Evolutionary conservation across 257 asterid genomes (phyloP), one percentile per base, ranked within the genome.

Genomic region (Nicotiana attenuata): DNA sequence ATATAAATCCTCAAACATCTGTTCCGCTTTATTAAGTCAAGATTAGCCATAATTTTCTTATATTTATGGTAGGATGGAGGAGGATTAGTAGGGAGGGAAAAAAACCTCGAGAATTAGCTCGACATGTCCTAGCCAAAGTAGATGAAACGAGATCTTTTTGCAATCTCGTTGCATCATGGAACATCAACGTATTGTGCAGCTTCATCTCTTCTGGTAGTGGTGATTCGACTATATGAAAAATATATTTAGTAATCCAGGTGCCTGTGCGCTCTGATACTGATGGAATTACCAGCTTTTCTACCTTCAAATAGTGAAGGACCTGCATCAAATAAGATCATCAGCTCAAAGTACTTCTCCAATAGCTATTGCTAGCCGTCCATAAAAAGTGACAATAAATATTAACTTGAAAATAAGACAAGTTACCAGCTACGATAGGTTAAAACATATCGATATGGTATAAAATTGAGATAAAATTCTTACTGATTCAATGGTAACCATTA

Each of bases 221-320:
- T 16, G 41, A 56, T 22, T 82, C 80, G 3, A 86, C 45, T 5
- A 5, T 68, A 59, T 65, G 20, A 68, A 91, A 88, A 50, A 88
- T 85, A 50, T 88, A 87, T 41, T 84, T 84, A 22, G 69, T 85
- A 29, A 82, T 82, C 93, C 92, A 90, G 53, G 53, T 69, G 15
- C 41, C 76, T 52, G 76, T 80, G 47, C 85, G 81, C 79, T 87
- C 89, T 7, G 80, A 15, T 31, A 85, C 85, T 0, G 92, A 90
- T 65, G 92, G 89, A 80, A 91, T 88, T 5, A 91, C 80, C 45
- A 91, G 90, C 79, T 85, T 86, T 80, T 91, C 86, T 16, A 91
- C 86, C 41, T 83, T 86, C 1, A 90, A 90, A 68, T 55, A 84
- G 83, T 86, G 76, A 52, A 91, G 93, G 29, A 88, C 90, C 92